These are phyloP conservation scores for Saturnispora sanitii DNA, from an alignment of 805 yeast species.

Conservation along the genomic window DNA sequence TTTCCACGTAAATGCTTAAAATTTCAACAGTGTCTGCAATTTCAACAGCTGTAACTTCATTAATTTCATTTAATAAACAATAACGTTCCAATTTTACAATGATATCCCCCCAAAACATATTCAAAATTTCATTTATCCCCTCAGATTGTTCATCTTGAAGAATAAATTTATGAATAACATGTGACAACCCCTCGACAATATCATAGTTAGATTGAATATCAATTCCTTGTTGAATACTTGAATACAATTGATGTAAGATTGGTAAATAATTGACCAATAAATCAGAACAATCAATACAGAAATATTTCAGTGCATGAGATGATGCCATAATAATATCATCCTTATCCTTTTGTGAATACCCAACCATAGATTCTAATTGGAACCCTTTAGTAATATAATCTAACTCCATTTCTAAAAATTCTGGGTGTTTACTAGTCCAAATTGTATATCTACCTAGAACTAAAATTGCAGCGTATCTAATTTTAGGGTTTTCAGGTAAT, in stretches of 20 bases:
- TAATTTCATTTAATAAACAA: conserved; percentile 12
- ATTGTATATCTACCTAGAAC: conserved; percentile 93
- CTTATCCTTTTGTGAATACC: conserved; percentile 12
- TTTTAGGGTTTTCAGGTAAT: conserved; percentile 76
- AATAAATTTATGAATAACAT: conserved; percentile 47
- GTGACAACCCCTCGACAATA: conserved; percentile 82
- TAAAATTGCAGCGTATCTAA: conserved; percentile 86
- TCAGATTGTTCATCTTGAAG: conserved; percentile 29
- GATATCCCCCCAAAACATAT: conserved; percentile 60
- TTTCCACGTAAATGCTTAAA: conserved; percentile 47
- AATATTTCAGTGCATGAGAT: conserved; percentile 86
- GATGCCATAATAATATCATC: conserved; percentile 68
- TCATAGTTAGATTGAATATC: conserved; percentile 67
- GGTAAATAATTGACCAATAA: conserved; percentile 57
- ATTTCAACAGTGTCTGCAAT: conserved; percentile 72
- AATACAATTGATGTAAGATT: conserved; percentile 68
- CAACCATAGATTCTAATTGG: conserved; percentile 15
- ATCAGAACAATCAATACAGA: conserved; percentile 81
- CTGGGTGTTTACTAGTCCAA: conserved; percentile 87
- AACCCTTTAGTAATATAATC: conserved; percentile 78
- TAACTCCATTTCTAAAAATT: conserved; percentile 70
- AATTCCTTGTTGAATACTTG: conserved; percentile 40
- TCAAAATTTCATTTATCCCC: conserved; percentile 33
- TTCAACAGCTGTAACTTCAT: conserved; percentile 31
- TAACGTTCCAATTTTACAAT: conserved; percentile 28